Conservation (phyloP, 148 eudicot species). For the Chenopodium formosanum region DNA sequence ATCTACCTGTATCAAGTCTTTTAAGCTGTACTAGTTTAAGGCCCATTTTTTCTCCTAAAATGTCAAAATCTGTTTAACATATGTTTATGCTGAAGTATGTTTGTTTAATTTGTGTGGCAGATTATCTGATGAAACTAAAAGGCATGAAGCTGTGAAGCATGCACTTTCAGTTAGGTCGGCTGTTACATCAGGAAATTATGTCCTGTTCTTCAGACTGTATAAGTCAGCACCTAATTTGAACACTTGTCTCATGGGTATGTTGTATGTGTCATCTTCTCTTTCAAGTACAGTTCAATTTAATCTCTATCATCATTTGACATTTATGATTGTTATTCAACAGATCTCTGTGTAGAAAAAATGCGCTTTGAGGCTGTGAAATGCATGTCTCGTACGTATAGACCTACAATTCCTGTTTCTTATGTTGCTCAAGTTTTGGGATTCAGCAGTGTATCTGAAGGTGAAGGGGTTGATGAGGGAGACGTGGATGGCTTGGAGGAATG, state of each 20-base stretch:
- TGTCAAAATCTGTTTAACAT: no score
- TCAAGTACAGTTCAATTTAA: neutral
- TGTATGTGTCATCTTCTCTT: neutral
- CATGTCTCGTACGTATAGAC: slow-evolving; percentile 89
- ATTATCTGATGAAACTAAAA: slow-evolving; percentile 67
- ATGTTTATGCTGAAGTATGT: slow-evolving; percentile 22
- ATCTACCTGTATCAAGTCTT: no score
- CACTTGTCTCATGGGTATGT: slow-evolving; percentile 80
- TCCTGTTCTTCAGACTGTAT: slow-evolving; percentile 76
- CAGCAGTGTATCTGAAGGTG: slow-evolving; percentile 42
- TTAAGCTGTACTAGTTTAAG: no score
- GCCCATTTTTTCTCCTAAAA: no score
- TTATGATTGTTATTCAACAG: slow-evolving; percentile 37
- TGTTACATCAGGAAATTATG: slow-evolving; percentile 84
- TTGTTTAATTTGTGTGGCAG: slow-evolving; percentile 37
- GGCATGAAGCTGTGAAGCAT: slow-evolving; percentile 79
- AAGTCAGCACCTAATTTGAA: slow-evolving; percentile 79
- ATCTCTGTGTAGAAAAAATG: slow-evolving; percentile 86
- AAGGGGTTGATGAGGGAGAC: slow-evolving; percentile 53
- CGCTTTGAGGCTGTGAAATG: slow-evolving; percentile 84
- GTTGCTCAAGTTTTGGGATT: slow-evolving; percentile 82
- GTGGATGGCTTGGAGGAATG: slow-evolving; percentile 80
- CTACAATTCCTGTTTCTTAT: slow-evolving; percentile 75
- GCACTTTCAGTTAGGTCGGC: slow-evolving; percentile 92
- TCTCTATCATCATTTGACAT: slow-evolving; percentile 14